phyloP scores from a whole-genome alignment of 2,329 filamentous ascomycete genomes.

The Periconia macrospinosa region DNA sequence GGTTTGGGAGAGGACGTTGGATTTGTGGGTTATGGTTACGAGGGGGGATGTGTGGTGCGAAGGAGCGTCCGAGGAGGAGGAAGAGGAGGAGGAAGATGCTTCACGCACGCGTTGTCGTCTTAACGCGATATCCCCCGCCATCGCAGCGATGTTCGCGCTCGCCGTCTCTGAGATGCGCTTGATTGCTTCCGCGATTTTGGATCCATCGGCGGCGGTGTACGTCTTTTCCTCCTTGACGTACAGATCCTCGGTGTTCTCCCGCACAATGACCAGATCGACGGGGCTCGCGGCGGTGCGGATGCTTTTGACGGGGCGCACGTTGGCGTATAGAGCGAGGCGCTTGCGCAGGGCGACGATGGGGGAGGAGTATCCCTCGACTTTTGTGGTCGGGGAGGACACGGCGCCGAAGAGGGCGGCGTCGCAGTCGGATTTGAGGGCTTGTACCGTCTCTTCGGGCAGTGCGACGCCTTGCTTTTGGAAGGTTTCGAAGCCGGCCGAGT shows the following conservation, averaged over 20 bases:
- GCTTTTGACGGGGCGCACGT: conserved; percentile 93
- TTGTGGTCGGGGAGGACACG: conserved; percentile 85
- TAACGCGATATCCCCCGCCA: conserved; percentile 92
- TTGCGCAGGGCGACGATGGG: conserved; percentile 97
- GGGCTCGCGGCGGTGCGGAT: conserved; percentile 64
- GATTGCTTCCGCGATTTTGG: conserved; percentile 91
- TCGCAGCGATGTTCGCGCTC: conserved; percentile 81
- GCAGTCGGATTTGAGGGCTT: conserved; percentile 85
- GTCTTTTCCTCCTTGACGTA: conserved; percentile 98
- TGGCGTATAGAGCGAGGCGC: conserved; percentile 91
- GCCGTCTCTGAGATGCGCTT: conserved; percentile 93
- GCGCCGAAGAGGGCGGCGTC: conserved; percentile 96
- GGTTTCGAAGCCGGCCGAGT: conserved; percentile 89
- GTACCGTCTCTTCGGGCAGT: conserved; percentile 87
- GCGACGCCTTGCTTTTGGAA: conserved; percentile 89
- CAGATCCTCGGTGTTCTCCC: conserved; percentile 98
- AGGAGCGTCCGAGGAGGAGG: too few relatives aligned
- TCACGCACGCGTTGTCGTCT: conserved; percentile 80
- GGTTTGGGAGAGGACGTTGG: conserved; percentile 93
- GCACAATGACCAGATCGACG: conserved; percentile 96
- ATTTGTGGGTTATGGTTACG: conserved; percentile 98
- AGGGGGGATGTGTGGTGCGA: conserved; percentile 70
- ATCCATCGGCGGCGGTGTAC: conserved; percentile 69
- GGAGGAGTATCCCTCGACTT: conserved; percentile 92
- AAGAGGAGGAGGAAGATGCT: conserved; percentile 20